A percentile compares a stretch with the other conserved stretches of the same genome.
Conservation (phyloP, 208 protist genomes). For the Jaenimonas drosophilae region DNA sequence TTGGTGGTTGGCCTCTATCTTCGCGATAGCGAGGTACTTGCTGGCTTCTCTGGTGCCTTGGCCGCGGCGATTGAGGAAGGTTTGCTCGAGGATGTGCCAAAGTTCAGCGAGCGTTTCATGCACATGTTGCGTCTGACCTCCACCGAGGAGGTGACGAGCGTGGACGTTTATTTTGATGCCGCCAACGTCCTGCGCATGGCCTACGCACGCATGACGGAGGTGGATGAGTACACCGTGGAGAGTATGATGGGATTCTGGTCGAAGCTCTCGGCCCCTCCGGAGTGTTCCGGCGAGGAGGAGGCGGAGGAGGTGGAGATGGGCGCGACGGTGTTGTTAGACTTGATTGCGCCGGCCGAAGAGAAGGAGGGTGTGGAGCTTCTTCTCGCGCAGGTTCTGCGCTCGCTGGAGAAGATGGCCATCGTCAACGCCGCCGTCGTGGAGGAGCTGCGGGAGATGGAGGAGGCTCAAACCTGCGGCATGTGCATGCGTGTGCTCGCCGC, state of each 20-base stretch:
- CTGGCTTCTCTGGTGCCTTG: slow-evolving; percentile 59
- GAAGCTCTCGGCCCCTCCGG: slow-evolving; percentile 25
- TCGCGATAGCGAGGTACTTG: slow-evolving; percentile 63
- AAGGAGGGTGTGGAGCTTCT: slow-evolving; percentile 39
- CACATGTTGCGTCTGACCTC: slow-evolving; percentile 69
- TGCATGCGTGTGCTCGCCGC: slow-evolving; percentile 18
- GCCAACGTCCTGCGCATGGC: slow-evolving; percentile 57
- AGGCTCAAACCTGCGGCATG: slow-evolving; percentile 17
- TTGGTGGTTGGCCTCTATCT: slow-evolving; percentile 68
- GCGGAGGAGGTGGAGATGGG: slow-evolving; percentile 25
- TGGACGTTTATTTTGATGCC: slow-evolving; percentile 78
- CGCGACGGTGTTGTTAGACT: slow-evolving; percentile 14
- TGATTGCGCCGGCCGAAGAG: neutral
- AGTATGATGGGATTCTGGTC: slow-evolving; percentile 74
- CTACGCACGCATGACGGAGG: slow-evolving; percentile 43
- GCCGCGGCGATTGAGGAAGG: slow-evolving; percentile 71
- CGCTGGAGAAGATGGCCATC: slow-evolving; percentile 45
- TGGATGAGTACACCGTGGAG: slow-evolving; percentile 43
- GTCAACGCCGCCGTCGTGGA: slow-evolving; percentile 39
- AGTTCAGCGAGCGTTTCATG: slow-evolving; percentile 84
- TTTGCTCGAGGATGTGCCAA: slow-evolving; percentile 72
- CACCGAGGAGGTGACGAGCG: slow-evolving; percentile 42
- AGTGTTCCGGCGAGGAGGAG: slow-evolving; percentile 22
- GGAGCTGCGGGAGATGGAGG: slow-evolving; percentile 27
- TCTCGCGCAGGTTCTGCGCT: slow-evolving; percentile 45